Evolutionary conservation across 139 green algal genomes (phyloP).

Genomic region (Mesostigma viride): DNA sequence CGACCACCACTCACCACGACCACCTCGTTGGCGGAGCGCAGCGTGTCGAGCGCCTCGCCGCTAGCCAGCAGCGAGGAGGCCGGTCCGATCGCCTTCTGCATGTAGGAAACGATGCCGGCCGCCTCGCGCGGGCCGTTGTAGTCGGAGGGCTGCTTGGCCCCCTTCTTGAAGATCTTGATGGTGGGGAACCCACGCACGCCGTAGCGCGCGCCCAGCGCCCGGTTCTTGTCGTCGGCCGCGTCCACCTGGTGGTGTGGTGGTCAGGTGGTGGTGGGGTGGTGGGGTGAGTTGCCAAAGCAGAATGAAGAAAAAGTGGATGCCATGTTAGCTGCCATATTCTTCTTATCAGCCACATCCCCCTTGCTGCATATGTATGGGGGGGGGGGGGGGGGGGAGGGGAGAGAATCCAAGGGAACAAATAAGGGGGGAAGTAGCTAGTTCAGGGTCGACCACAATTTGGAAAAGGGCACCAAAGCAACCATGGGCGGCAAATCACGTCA

Average conservation of each 20-base stretch:
- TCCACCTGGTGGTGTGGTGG: slow-evolving; percentile 1
- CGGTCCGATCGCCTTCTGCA: slow-evolving; percentile 30
- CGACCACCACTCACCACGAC: slow-evolving; percentile 17
- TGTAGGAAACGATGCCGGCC: slow-evolving; percentile 27
- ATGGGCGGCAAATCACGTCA: no score
- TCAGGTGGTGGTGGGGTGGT: not conserved
- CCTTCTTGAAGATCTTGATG: slow-evolving; percentile 35
- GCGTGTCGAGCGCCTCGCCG: slow-evolving; percentile 14
- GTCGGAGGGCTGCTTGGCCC: slow-evolving; percentile 11
- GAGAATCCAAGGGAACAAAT: no score
- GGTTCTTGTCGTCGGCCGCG: slow-evolving; percentile 16
- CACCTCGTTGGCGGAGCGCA: slow-evolving; percentile 11
- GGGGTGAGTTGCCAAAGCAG: no score
- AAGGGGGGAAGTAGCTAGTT: no score
- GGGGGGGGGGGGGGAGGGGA: no score
- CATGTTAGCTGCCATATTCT: no score
- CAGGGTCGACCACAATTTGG: no score
- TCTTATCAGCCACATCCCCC: no score
- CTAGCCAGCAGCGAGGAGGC: no score
- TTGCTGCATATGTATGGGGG: no score
- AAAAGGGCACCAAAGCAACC: no score
- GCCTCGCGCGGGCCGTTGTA: slow-evolving; percentile 32
- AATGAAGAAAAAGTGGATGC: no score
- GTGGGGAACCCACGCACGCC: slow-evolving; percentile 32
- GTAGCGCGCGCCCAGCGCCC: slow-evolving; percentile 31